phyloP scores from a whole-genome alignment of 1,284 basidiomycete genomes.

The Leccinum subfulvum region DNA sequence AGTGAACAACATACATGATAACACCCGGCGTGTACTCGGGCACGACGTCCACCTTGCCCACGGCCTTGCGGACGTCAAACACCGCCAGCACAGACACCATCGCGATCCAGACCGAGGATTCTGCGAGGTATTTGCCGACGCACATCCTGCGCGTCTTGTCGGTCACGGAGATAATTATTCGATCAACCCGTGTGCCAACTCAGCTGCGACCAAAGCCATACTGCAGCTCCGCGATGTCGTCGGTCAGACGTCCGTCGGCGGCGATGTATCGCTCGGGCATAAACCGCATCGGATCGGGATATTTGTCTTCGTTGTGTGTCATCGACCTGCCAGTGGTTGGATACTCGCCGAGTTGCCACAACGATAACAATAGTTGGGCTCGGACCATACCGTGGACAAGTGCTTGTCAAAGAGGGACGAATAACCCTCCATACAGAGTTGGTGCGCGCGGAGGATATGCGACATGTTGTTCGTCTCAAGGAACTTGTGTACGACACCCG shows the following conservation, averaged over 20 bases:
- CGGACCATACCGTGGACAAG: conserved; percentile 97
- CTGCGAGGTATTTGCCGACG: conserved; percentile 43
- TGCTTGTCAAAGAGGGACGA: conserved; percentile 92
- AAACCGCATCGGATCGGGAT: conserved; percentile 33
- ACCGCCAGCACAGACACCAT: conserved; percentile 42
- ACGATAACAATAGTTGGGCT: conserved; percentile 97
- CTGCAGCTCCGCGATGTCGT: conserved; percentile 38
- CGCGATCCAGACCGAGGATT: conserved; percentile 44
- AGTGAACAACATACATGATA: conserved; percentile 41
- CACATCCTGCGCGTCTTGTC: conserved; percentile 36
- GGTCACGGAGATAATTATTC: neutral
- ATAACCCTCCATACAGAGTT: conserved; percentile 99
- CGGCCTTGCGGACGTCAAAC: conserved; percentile 37
- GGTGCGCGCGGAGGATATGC: conserved; percentile 96
- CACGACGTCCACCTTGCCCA: conserved; percentile 34
- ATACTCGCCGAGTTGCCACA: conserved; percentile 98
- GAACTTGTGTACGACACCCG: conserved; percentile 98
- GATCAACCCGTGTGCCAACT: neutral
- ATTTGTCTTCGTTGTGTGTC: conserved; percentile 27
- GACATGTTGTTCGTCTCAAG: conserved; percentile 93
- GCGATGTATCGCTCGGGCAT: conserved; percentile 34
- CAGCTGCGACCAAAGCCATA: conserved; percentile 45
- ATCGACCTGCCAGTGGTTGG: conserved; percentile 27
- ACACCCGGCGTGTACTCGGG: conserved; percentile 52
- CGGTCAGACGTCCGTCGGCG: conserved; percentile 20